Evolutionary conservation across 1,139 yeast genomes (phyloP).

Genomic region (Magnusiomyces tetraspermus): DNA sequence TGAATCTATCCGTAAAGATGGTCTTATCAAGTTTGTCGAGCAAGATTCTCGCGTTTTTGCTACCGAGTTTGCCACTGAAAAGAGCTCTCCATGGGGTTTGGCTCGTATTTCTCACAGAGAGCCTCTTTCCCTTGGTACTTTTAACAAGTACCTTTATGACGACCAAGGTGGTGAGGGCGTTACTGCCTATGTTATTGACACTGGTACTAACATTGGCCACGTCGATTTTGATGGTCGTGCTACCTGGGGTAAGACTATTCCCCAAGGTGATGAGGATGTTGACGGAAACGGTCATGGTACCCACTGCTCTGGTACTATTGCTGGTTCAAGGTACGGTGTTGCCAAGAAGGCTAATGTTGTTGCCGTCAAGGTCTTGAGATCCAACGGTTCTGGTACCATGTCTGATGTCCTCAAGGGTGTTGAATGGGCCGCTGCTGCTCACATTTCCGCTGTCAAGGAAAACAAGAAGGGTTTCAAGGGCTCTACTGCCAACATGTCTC

Average conservation of each 20-base stretch:
- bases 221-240: conserved; percentile 87
- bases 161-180: conserved; percentile 80
- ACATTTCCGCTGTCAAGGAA: conserved; percentile 30
- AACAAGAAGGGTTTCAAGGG: conserved; percentile 46
- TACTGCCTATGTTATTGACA: conserved; percentile 76
- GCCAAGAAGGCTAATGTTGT: conserved; percentile 55
- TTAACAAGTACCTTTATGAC: conserved; percentile 76
- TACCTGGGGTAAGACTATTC: conserved; percentile 85
- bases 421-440: conserved; percentile 36
- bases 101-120: conserved; percentile 88
- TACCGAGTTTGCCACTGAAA: conserved; percentile 54
- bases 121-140: conserved; percentile 42
- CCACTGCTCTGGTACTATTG: conserved; percentile 52
- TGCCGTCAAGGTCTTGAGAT: conserved; percentile 47
- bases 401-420: conserved; percentile 43
- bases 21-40: conserved; percentile 59
- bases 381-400: conserved; percentile 42
- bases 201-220: conserved; percentile 74
- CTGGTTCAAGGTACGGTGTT: conserved; percentile 50
- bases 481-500: conserved; percentile 51
- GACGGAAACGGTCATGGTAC: conserved; percentile 94
- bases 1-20: conserved; percentile 36
- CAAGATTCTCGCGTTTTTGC: conserved; percentile 68
- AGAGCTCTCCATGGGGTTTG: conserved; percentile 93
- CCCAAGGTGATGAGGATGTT: conserved; percentile 65